Evolutionary conservation across 345 rosid genomes (phyloP).

Genomic region (Eucalyptus regnans): DNA sequence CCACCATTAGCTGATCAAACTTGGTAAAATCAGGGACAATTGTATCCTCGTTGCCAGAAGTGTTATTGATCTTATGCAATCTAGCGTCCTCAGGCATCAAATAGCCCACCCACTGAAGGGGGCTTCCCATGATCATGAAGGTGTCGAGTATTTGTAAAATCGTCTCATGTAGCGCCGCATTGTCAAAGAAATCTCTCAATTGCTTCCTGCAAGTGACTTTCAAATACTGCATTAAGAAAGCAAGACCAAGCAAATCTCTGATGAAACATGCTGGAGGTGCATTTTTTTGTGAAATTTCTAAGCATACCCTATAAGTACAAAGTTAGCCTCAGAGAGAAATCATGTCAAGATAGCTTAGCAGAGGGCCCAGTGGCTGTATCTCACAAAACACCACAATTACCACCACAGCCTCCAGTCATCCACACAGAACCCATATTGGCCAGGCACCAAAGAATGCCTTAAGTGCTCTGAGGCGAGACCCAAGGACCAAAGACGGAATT

Average conservation of each 20-base stretch:
- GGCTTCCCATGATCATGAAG: constrained; percentile 67
- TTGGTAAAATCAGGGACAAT: constrained; percentile 25
- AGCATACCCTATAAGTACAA: background rate
- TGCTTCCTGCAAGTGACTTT: constrained; percentile 51
- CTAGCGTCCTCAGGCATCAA: constrained; percentile 58
- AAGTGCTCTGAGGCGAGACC: background rate
- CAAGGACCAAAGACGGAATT: background rate
- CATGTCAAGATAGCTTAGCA: background rate
- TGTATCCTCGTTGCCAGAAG: constrained; percentile 16
- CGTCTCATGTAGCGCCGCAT: constrained; percentile 36
- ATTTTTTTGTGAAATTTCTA: background rate
- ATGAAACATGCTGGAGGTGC: background rate
- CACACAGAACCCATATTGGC: background rate
- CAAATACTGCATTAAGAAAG: background rate
- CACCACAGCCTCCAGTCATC: background rate
- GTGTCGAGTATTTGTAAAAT: constrained; percentile 54
- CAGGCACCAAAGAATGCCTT: background rate
- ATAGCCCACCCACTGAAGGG: constrained; percentile 73
- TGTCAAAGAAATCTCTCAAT: constrained; percentile 51
- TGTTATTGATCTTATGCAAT: constrained; percentile 3
- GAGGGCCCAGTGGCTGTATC: background rate
- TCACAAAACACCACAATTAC: background rate
- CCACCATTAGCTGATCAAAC: constrained; percentile 69
- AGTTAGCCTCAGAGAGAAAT: background rate
- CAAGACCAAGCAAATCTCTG: background rate